Percentiles rank a stretch among this genome's conserved stretches.
phyloP scores from a whole-genome alignment of 345 rosid genomes.

The Brassica carinata region DNA sequence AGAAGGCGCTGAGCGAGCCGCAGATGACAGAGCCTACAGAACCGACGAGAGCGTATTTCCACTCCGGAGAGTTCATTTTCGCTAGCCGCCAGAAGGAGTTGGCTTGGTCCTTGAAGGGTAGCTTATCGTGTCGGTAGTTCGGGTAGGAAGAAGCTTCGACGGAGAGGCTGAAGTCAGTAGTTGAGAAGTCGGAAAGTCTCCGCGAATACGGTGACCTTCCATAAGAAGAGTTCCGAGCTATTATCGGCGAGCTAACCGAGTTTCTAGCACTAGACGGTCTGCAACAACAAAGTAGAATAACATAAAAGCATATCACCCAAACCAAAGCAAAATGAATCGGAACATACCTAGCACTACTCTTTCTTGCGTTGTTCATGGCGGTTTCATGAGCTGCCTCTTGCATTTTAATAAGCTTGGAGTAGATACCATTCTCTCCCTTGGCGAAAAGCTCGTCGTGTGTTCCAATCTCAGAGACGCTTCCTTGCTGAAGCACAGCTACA shows the following conservation, averaged over 20 bases:
- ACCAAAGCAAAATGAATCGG: no score
- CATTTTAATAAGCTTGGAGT: neutral
- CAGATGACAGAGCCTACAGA: neutral
- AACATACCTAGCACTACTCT: neutral
- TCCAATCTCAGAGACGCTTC: neutral
- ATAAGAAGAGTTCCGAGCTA: neutral
- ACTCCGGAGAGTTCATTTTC: neutral
- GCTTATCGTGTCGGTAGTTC: neutral
- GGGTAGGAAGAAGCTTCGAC: neutral
- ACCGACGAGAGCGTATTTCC: neutral
- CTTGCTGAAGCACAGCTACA: neutral
- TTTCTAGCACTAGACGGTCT: neutral
- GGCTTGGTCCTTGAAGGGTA: neutral
- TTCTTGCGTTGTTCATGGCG: neutral
- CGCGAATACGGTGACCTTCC: neutral
- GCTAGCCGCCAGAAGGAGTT: slow-evolving; percentile 1
- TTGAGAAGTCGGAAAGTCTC: neutral
- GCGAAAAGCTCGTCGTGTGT: neutral
- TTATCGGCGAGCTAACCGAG: neutral
- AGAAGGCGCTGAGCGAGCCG: neutral
- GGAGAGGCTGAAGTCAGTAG: neutral
- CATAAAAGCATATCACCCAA: neutral
- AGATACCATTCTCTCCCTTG: neutral
- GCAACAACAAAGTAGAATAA: neutral
- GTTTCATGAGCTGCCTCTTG: neutral